phyloP scores from a whole-genome alignment of 768 basidiomycete genomes.

The Boletus sensibilis region DNA sequence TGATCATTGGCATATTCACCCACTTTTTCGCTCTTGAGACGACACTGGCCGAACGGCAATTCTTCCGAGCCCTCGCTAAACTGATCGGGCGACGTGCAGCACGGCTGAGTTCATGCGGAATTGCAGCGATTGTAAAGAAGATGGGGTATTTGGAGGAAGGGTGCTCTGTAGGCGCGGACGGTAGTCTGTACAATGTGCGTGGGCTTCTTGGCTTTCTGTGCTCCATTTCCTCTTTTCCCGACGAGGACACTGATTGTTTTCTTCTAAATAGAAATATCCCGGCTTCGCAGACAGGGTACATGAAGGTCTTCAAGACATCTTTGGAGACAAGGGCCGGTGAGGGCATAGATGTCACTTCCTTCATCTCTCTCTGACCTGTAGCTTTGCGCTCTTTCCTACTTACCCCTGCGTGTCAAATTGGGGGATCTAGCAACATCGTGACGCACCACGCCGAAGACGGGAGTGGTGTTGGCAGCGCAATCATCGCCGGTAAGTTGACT shows the following conservation, averaged over 20 bases:
- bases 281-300: conserved; percentile 91
- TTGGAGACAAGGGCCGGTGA: conserved; percentile 92
- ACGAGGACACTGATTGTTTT: neutral
- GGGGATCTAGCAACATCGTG: conserved; percentile 40
- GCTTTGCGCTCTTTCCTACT: conserved; percentile 19
- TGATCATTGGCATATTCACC: conserved; percentile 95
- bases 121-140: conserved; percentile 94
- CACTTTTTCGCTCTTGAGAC: conserved; percentile 98
- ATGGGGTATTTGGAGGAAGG: conserved; percentile 92
- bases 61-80: conserved; percentile 92
- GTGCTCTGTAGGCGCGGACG: conserved; percentile 88
- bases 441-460: conserved; percentile 46
- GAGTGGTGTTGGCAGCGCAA: conserved; percentile 93
- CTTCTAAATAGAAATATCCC: conserved; percentile 84
- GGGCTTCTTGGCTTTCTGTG: neutral
- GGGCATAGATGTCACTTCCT: conserved; percentile 27
- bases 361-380: neutral
- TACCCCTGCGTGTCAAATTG: conserved; percentile 67
- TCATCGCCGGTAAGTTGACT: conserved; percentile 72
- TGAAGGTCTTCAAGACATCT: conserved; percentile 89
- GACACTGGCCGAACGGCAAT: conserved; percentile 92
- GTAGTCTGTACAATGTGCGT: conserved; percentile 89
- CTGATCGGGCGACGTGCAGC: conserved; percentile 90
- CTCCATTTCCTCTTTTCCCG: neutral
- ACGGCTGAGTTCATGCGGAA: conserved; percentile 89